These are phyloP conservation scores for Blastocystis sp. DNA, from an alignment of 352 stramenopile species.

Conservation along the genomic window DNA sequence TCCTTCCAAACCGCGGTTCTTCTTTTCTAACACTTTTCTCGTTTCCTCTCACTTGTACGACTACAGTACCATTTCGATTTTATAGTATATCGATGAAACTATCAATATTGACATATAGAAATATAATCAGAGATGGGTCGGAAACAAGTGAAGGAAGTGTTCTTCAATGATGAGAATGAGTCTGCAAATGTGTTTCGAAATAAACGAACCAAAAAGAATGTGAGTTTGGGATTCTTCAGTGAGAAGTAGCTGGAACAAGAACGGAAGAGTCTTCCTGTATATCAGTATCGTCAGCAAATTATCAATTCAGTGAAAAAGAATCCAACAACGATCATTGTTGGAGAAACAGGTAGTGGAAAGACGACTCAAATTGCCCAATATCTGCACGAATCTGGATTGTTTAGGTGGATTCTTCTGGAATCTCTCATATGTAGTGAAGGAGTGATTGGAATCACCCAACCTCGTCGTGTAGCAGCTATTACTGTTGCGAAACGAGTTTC, in stretches of 20 bases:
- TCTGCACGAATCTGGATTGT: constrained; percentile 69
- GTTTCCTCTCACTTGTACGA: no score
- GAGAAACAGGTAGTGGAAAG: constrained; percentile 80
- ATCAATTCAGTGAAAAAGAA: constrained; percentile 1
- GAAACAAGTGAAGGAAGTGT: constrained; percentile 15
- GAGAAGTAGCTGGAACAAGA: neutral
- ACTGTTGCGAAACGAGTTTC: constrained; percentile 77
- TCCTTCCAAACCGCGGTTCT: no score
- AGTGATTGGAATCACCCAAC: constrained; percentile 79
- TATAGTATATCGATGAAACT: no score
- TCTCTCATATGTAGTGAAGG: constrained; percentile 66
- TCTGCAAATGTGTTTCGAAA: neutral
- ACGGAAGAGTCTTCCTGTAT: neutral
- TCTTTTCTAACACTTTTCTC: no score
- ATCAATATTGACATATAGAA: neutral
- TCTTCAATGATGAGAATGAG: neutral
- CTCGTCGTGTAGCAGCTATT: constrained; percentile 78
- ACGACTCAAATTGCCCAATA: constrained; percentile 83
- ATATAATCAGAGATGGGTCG: neutral
- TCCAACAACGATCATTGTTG: constrained; percentile 72
- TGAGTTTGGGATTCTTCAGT: neutral
- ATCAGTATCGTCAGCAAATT: constrained; percentile 3
- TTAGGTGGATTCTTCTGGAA: neutral
- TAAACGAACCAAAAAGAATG: neutral
- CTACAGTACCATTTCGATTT: no score